A percentile compares a stretch with the other conserved stretches of the same genome.
Conservation (phyloP, 768 basidiomycete species). For the Paxillus ammoniavirescens region DNA sequence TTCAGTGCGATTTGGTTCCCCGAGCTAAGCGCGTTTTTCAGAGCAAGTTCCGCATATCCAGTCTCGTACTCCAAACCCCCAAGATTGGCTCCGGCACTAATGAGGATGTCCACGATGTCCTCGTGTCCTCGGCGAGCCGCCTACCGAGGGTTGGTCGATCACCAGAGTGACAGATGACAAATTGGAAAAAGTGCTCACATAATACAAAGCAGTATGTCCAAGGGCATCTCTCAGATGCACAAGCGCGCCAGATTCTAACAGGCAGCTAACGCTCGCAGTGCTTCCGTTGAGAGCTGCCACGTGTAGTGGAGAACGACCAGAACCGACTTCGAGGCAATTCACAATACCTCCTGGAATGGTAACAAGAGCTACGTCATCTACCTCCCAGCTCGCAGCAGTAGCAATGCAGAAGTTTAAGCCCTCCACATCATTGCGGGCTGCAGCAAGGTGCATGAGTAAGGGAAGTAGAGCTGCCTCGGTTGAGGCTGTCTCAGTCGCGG, state of each 20-base stretch:
- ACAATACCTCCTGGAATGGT: conserved; percentile 64
- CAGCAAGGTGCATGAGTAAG: conserved; percentile 77
- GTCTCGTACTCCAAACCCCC: conserved; percentile 62
- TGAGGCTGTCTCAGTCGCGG: conserved; percentile 68
- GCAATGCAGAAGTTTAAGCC: conserved; percentile 59
- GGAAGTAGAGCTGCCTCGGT: conserved; percentile 74
- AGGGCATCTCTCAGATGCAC: conserved; percentile 79
- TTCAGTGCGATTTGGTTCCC: conserved; percentile 45
- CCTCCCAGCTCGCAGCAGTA: conserved; percentile 24
- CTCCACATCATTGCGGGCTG: conserved; percentile 65
- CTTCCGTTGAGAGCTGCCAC: conserved; percentile 73
- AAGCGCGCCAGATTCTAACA: conserved; percentile 73
- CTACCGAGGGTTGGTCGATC: conserved; percentile 33
- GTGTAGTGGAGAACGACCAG: conserved; percentile 76
- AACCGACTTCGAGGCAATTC: conserved; percentile 68
- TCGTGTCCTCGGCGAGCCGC: conserved; percentile 73
- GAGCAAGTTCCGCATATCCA: conserved; percentile 53
- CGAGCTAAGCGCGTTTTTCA: conserved; percentile 34
- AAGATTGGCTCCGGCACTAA: conserved; percentile 73
- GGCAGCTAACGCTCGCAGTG: conserved; percentile 35
- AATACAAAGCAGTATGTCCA: conserved; percentile 83
- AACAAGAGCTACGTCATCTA: conserved; percentile 15
- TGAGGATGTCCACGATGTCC: conserved; percentile 57
- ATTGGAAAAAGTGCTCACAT: conserved; percentile 44
- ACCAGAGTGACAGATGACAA: not conserved